phyloP scores from a whole-genome alignment of 2,329 filamentous ascomycete species.

The Xylariaceae sp. region DNA sequence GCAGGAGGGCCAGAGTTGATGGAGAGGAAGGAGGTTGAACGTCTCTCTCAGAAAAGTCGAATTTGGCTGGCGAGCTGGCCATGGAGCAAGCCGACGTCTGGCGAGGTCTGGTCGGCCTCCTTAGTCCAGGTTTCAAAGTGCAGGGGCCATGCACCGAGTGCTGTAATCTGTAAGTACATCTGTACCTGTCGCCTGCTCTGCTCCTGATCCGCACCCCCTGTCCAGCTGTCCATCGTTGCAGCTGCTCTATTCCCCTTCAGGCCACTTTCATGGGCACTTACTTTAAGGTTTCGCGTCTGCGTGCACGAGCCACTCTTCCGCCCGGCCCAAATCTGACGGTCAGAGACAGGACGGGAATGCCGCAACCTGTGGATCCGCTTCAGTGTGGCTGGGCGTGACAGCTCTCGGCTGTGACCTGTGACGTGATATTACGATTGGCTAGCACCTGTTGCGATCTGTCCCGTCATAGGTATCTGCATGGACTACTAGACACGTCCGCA shows the following conservation, averaged over 20 bases:
- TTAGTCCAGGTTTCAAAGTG: neutral
- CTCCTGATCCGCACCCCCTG: slow-evolving; percentile 1
- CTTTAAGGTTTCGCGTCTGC: no score
- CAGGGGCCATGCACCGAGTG: neutral
- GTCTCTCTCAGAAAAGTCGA: slow-evolving; percentile 26
- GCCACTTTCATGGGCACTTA: neutral
- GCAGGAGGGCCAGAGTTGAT: slow-evolving; percentile 17
- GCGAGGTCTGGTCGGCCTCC: slow-evolving; percentile 20
- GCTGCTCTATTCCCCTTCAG: neutral
- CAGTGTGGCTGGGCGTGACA: no score
- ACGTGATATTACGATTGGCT: no score
- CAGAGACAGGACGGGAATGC: no score
- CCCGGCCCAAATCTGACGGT: no score
- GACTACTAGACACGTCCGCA: no score
- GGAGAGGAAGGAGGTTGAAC: slow-evolving; percentile 24
- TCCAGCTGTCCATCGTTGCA: neutral
- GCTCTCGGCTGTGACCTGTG: no score
- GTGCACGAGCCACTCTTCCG: no score
- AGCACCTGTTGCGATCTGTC: no score
- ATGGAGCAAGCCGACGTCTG: slow-evolving; percentile 24
- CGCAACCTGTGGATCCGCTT: no score
- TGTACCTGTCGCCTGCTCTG: neutral
- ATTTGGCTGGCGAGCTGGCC: slow-evolving; percentile 27
- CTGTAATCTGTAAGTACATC: no score
- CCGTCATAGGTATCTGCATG: no score